Base-by-base conservation (phyloP, 495 filamentous ascomycete genomes). In the Tricharina praecox region DNA sequence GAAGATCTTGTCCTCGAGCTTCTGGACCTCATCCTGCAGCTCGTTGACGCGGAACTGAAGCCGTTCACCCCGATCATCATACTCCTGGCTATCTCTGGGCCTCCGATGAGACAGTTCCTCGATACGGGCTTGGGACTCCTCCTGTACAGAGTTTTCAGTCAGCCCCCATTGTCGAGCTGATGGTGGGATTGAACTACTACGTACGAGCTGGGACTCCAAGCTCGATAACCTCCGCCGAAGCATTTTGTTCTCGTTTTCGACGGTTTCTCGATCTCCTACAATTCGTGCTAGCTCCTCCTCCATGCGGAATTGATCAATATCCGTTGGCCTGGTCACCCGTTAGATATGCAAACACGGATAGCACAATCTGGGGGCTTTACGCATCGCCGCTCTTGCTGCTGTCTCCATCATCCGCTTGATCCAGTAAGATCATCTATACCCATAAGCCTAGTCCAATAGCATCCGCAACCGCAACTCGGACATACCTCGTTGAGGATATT, bases 281-380 rank as follows among this genome's bases (percentile, higher is more conserved):
- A 61, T 26, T 25, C 58, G 48, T 34, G 53, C 58, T 53, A 61
- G 56, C 39, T 61, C 58, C 32, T 61, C 58, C 40, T 61, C 58
- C 58, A 61, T 50, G 23, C 58, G 25, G 32, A 61, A 61, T 19
- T 61, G 58, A 30, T 60, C 53, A 23, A 53, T 50, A 52, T 61
- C 58, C 19, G 28, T 13, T 13, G 28, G 7, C 28, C n/a, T n/a
- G 15, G 16, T 8, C 9, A 13, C 25, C 18, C 23, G 43, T 33
- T 46, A 33, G 43, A 33, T 18, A 33, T 43, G 7, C 16, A 13
- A n/a, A 26, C 10, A 5, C 23, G 3, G 28, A 4, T 40, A 20
- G 37, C 11, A 16, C 28, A 13, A 32, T 13, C 20, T 20, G 10
- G 41, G 41, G 23, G 13, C 41, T 24, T 44, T 40, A 40, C 37